Base-by-base conservation (phyloP, 1,284 basidiomycete species). In the Tylopilus sp. region DNA sequence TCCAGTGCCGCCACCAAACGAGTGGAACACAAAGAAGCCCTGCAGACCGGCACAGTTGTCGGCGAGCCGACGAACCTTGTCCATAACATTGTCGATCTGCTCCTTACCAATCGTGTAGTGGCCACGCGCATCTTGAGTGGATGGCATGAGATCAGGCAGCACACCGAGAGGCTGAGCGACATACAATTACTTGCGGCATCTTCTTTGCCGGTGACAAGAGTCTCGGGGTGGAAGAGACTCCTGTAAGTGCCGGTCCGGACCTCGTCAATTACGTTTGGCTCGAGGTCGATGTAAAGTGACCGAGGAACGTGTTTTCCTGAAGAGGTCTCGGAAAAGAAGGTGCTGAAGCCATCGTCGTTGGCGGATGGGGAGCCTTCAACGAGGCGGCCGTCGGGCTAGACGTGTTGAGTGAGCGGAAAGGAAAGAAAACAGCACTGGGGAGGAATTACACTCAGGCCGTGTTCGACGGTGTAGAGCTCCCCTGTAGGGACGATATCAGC, bases 11-110 rank as follows among this genome's bases (percentile, higher is more conserved):
- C 97, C 97, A 74, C 97, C 97, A 73, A 98, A 98, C 47, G 97
- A 99, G 82, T 99, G 97, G 90, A 99, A 99, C 68, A 98, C 94
- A 71, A 99, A 99, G 86, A 99, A 99, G 67, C 97, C 97, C 77
- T 99, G 97, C 41, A 99, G 88, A 70, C 97, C 97, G 58, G 85
- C 86, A 79, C 96, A 98, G 80, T 98, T 97, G 77, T 99, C 97
- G 57, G 96, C 89, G 60, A 99, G 84, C 67, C 92, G 90, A 72
- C 97, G 91, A 67, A 98, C 83, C 72, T 94, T 94, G 80, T 99
- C 97, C 84, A 98, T 92, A 50, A 97, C 95, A 45, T 81, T 73
- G 68, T 91, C 88, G 56, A 94, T 92, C 76, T 89, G 89, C 75
- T 98, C 95, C 78, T 98, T 98, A 66, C 95, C 95, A 70, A 98